A percentile compares a stretch with the other conserved stretches of the same genome.
Conservation (phyloP, 2,329 filamentous ascomycete species). For the Chalara sp. region DNA sequence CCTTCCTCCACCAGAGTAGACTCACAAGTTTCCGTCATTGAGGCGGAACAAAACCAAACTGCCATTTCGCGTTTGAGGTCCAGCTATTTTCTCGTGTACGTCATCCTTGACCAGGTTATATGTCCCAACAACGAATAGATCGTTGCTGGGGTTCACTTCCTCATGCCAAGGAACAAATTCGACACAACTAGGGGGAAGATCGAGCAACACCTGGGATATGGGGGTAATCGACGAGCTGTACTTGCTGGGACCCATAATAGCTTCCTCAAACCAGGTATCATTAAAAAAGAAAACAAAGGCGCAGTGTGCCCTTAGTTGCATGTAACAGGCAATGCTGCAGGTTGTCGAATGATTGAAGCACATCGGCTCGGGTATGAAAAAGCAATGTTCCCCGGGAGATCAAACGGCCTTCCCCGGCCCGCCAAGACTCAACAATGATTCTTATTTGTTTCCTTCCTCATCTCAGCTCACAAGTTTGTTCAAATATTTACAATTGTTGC, state of each 20-base stretch:
- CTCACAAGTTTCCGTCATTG: constrained; percentile 48
- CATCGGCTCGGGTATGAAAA: neutral
- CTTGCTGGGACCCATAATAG: constrained; percentile 4
- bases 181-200: constrained; percentile 71
- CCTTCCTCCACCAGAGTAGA: neutral
- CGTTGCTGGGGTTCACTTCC: constrained; percentile 22
- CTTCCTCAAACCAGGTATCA: too few species aligned
- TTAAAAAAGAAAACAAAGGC: too few species aligned
- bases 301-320: neutral
- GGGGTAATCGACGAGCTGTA: constrained; percentile 10
- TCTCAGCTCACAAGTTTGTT: too few species aligned
- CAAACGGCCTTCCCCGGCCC: too few species aligned
- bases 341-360: neutral
- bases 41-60: constrained; percentile 64
- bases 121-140: constrained; percentile 72
- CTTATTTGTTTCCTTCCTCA: too few species aligned
- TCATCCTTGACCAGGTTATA: constrained; percentile 62
- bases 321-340: neutral
- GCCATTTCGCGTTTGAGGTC: constrained; percentile 61
- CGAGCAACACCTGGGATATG: constrained; percentile 45
- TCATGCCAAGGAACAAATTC: constrained; percentile 60
- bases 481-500: too few species aligned
- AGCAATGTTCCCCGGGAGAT: neutral
- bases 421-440: too few species aligned
- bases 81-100: constrained; percentile 19